Conservation (phyloP, 805 yeast species). For the Candida fluviatilis region DNA sequence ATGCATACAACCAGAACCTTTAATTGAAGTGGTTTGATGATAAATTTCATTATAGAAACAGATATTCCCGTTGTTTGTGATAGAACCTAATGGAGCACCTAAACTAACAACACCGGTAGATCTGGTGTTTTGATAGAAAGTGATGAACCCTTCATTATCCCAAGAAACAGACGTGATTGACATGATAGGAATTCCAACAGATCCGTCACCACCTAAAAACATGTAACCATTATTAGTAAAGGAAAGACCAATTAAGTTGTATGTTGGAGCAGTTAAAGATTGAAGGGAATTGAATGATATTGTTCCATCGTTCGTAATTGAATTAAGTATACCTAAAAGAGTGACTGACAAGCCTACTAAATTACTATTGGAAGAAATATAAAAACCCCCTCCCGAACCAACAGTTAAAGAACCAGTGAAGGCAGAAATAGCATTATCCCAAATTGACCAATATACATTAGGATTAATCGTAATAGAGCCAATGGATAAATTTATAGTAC, state of each 20-base stretch:
- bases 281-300: constrained; percentile 19
- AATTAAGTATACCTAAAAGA: constrained; percentile 10
- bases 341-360: constrained; percentile 14
- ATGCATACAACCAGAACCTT: constrained; percentile 26
- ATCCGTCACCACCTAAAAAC: constrained; percentile 20
- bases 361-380: constrained; percentile 13
- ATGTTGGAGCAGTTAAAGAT: constrained; percentile 14
- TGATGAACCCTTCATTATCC: constrained; percentile 17
- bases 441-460: constrained; percentile 24
- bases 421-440: constrained; percentile 16
- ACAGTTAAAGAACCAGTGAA: constrained; percentile 19
- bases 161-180: constrained; percentile 11
- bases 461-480: constrained; percentile 17
- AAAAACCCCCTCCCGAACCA: constrained; percentile 20
- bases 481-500: constrained; percentile 13
- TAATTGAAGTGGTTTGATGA: constrained; percentile 17
- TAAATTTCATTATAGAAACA: constrained; percentile 21
- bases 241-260: constrained; percentile 10
- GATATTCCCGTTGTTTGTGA: constrained; percentile 19
- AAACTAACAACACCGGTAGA: constrained; percentile 10
- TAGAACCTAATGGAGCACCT: constrained; percentile 11
- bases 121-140: constrained; percentile 11
- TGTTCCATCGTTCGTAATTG: constrained; percentile 22
- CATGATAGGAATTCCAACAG: constrained; percentile 12
- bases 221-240: constrained; percentile 21